Percentiles rank a stretch among this genome's conserved stretches.
phyloP scores from a whole-genome alignment of 2,329 filamentous ascomycete species.

The Orbilia oligospora region DNA sequence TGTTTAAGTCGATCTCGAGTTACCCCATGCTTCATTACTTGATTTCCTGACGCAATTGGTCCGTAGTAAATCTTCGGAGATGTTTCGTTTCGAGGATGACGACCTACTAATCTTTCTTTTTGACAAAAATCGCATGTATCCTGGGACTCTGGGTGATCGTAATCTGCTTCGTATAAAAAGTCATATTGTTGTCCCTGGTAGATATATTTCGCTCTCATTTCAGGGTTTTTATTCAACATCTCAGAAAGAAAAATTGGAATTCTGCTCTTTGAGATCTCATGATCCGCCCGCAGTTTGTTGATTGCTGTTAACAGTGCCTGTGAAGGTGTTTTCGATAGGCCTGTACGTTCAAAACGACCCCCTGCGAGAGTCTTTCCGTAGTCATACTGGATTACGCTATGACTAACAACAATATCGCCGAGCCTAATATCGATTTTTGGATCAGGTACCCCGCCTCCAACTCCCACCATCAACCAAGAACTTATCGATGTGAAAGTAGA shows the following conservation, averaged over 20 bases:
- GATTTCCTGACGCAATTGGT: constrained; percentile 18
- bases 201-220: not conserved
- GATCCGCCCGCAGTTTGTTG: not conserved
- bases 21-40: constrained; percentile 23
- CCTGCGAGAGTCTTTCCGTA: constrained; percentile 28
- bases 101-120: not conserved
- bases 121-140: constrained; percentile 13
- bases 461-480: constrained; percentile 64
- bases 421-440: constrained; percentile 52
- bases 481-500: constrained; percentile 63
- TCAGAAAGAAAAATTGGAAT: constrained; percentile 7
- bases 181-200: constrained; percentile 1
- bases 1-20: constrained; percentile 6
- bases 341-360: constrained; percentile 18
- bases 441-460: constrained; percentile 62
- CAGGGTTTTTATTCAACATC: not conserved
- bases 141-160: not conserved
- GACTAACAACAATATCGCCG: constrained; percentile 19
- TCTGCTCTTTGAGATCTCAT: not conserved
- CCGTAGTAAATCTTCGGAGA: constrained; percentile 1
- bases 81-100: not conserved
- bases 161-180: constrained; percentile 7
- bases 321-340: constrained; percentile 12
- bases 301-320: constrained; percentile 9
- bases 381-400: constrained; percentile 21